Base-by-base conservation (phyloP, 179 eudicot genomes). In the Patellifolia procumbens region DNA sequence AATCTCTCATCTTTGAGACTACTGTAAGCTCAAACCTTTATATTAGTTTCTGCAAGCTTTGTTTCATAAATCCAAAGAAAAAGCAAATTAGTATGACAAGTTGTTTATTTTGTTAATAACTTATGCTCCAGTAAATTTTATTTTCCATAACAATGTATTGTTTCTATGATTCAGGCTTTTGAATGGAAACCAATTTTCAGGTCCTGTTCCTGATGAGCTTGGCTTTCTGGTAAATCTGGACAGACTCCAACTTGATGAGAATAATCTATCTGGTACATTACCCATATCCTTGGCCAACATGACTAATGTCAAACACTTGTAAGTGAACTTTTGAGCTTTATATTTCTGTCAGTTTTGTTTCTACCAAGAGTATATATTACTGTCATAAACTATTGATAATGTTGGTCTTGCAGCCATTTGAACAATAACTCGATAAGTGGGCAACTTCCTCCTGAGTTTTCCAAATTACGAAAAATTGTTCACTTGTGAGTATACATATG, bases 191-290 rank as follows among this genome's bases (percentile, higher is more conserved):
- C 84, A 89, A 68, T 83, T 96, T 61, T 85, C 92, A 34, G 99
- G 99, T 64, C 43, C 89, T 71, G 80, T 93, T 79, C 99, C 99
- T 17, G 94, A 86, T 73, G 99, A 96, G 81, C 84, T 96, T 70
- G 98, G 99, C 43, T 72, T 77, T 77, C 96, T 96, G 49, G 81
- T 92, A 55, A 86, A 91, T 76, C 80, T 96, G 75, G 83, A 88
- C 73, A 89, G 99, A 75, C 89, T 96, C 79, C 99, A 96, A 77
- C 86, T 96, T 74, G 99, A 96, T 56, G 89, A 96, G 87, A 96
- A 96, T 75, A 74, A 88, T 11, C 86, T 96, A 87, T 86, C 98
- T 34, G 99, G 99, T 84, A 71, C 88, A 24, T 48, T 96, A 65
- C 99, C 99, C 20, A 83, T 63, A 76, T 89, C 97, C 70, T 91